These are phyloP conservation scores for Eutrema japonicum DNA, from an alignment of 345 rosid genomes.

Conservation along the genomic window DNA sequence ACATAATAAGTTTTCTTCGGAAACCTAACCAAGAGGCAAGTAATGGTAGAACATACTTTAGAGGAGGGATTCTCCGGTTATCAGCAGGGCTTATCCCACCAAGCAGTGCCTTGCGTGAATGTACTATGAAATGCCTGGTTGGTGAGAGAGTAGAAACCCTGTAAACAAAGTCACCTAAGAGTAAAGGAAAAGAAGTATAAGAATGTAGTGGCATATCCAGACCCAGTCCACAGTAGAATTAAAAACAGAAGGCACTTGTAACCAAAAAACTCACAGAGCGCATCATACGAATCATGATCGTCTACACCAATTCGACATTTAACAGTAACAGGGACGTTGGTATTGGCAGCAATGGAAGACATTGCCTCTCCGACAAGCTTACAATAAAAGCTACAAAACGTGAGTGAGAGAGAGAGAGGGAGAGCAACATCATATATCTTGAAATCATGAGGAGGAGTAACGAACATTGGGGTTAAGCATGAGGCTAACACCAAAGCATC, in stretches of 20 bases:
- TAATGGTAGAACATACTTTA: slow-evolving; percentile 59
- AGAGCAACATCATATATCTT: background rate
- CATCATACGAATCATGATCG: slow-evolving; percentile 89
- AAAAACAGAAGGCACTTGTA: slow-evolving; percentile 3
- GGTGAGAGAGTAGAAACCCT: slow-evolving; percentile 92
- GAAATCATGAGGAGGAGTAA: slow-evolving; percentile 6
- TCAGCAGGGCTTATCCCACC: slow-evolving; percentile 97
- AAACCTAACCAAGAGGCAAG: slow-evolving; percentile 13
- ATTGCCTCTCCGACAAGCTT: slow-evolving; percentile 95
- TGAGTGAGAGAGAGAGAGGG: background rate
- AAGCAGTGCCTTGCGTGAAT: slow-evolving; percentile 93
- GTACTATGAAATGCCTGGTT: slow-evolving; percentile 88
- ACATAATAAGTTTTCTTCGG: background rate
- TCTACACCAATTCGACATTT: slow-evolving; percentile 98
- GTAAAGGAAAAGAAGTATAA: slow-evolving; percentile 18
- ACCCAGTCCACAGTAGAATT: slow-evolving; percentile 1
- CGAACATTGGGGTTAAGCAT: slow-evolving; percentile 95
- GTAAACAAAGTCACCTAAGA: slow-evolving; percentile 84
- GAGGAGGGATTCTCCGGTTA: slow-evolving; percentile 92
- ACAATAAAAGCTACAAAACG: slow-evolving; percentile 41
- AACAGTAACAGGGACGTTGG: slow-evolving; percentile 89
- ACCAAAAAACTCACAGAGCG: slow-evolving; percentile 70
- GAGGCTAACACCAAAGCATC: slow-evolving; percentile 95
- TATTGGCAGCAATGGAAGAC: slow-evolving; percentile 94
- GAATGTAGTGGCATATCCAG: slow-evolving; percentile 6